Base-by-base conservation (phyloP, 2,329 filamentous ascomycete genomes). In the Penicillium psychrosexuale region DNA sequence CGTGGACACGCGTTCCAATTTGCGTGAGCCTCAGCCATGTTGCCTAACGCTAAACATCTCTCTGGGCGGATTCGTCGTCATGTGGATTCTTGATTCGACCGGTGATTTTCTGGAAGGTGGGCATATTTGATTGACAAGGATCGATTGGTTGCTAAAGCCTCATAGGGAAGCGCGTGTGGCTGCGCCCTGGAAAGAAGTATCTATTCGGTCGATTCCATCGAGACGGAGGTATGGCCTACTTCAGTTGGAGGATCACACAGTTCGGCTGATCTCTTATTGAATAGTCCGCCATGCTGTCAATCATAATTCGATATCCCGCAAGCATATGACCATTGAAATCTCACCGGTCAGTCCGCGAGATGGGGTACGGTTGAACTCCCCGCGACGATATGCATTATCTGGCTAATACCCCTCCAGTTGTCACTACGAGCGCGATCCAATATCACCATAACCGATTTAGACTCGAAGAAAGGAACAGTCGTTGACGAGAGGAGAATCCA, bases 271-370 rank as follows among this genome's bases (percentile, higher is more conserved):
- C 51, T 33, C 37, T 42, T 48, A 19, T 19, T 19, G 13, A 6
- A 6, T 61, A 89, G 87, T 83, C 51, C 84, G 84, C 3, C 84
- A 89, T 62, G 85, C 83, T 24, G 89, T 96, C 62, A 83, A 87
- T 6, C 83, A 94, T 66, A 90, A 89, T 66, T 88, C 87, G 1
- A 89, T 99, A 46, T 99, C 94, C 31, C 83, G 93, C 53, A 90
- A 94, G 67, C 94, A 99, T 73, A 77, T 97, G 61, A 86, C 86
- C 31, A 86, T 99, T 47, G 81, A 85, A 39, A 84, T 97, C 7
- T 84, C 82, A 44, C 64, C 75, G 0, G 87, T 93, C 36, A 75
- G 78, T 38, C 76, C 85, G 13, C 87, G 84, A 45, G 84, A 90
- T 67, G 89, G 85, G 51, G 86, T 89, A 78, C 57, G 82, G 69